Evolutionary conservation across 2,329 filamentous ascomycete genomes (phyloP).

Genomic region (Talaromyces sp.): DNA sequence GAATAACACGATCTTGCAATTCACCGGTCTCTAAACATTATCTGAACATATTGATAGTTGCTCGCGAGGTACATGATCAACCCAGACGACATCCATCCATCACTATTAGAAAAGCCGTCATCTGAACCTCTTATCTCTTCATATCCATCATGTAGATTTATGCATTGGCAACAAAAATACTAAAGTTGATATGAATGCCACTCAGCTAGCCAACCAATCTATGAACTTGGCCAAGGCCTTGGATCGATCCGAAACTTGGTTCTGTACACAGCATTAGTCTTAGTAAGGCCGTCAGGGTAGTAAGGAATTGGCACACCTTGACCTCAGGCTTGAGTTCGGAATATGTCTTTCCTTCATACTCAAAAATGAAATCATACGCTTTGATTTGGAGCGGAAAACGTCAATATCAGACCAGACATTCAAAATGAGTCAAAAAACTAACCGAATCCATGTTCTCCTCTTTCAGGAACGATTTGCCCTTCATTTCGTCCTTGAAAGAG

Average conservation of each 20-base stretch:
- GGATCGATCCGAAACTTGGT: slow-evolving; percentile 8
- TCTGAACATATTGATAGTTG: too few relatives aligned
- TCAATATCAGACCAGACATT: background rate
- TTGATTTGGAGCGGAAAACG: background rate
- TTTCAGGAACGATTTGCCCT: slow-evolving; percentile 1
- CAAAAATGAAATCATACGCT: slow-evolving; percentile 13
- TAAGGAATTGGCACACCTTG: background rate
- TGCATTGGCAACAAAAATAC: background rate
- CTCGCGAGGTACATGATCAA: background rate
- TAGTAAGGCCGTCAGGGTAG: too few relatives aligned
- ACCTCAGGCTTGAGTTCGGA: slow-evolving; percentile 1
- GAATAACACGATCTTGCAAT: background rate
- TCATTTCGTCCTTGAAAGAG: slow-evolving; percentile 67
- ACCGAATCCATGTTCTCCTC: slow-evolving; percentile 10
- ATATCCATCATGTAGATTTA: background rate
- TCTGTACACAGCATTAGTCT: background rate
- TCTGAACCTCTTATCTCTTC: background rate
- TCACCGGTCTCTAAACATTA: background rate
- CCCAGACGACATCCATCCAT: background rate
- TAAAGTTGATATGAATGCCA: background rate
- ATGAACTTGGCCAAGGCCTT: slow-evolving; percentile 8
- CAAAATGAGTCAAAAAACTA: background rate
- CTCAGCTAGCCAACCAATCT: background rate
- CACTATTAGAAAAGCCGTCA: background rate
- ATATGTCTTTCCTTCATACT: slow-evolving; percentile 11